phyloP scores from a whole-genome alignment of 768 basidiomycete genomes.

The Tylopilus sp. region DNA sequence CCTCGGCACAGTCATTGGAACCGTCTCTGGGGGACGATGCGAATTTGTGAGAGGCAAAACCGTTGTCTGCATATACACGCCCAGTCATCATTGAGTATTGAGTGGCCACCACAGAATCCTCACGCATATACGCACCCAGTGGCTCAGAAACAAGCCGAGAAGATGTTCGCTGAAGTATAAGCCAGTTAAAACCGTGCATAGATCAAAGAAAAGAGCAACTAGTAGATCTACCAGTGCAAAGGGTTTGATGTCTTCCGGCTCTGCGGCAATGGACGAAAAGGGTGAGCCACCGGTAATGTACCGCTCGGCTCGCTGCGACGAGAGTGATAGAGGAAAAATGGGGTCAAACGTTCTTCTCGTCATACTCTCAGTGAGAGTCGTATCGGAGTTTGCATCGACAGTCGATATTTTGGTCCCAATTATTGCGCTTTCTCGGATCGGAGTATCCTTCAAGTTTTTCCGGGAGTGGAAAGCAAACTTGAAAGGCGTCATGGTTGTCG shows the following conservation, averaged over 20 bases:
- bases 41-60: constrained; percentile 1
- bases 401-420: constrained; percentile 13
- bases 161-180: constrained; percentile 6
- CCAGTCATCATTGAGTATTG: background rate
- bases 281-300: constrained; percentile 5
- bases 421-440: background rate
- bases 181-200: background rate
- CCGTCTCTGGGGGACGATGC: constrained; percentile 5
- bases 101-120: background rate
- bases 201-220: background rate
- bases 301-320: constrained; percentile 14
- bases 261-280: constrained; percentile 2
- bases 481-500: constrained; percentile 14
- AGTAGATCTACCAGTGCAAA: constrained; percentile 6
- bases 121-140: constrained; percentile 25
- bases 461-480: constrained; percentile 15
- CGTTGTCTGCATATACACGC: constrained; percentile 16
- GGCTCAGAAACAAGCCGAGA: constrained; percentile 9
- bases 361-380: constrained; percentile 5
- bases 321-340: constrained; percentile 6
- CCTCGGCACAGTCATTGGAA: constrained; percentile 4
- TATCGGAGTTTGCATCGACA: constrained; percentile 6
- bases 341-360: constrained; percentile 6
- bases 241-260: constrained; percentile 5
- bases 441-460: constrained; percentile 13